A percentile compares a stretch with the other conserved stretches of the same genome.
Conservation (phyloP, 2,329 filamentous ascomycete genomes). For the Dactylellina sp. region DNA sequence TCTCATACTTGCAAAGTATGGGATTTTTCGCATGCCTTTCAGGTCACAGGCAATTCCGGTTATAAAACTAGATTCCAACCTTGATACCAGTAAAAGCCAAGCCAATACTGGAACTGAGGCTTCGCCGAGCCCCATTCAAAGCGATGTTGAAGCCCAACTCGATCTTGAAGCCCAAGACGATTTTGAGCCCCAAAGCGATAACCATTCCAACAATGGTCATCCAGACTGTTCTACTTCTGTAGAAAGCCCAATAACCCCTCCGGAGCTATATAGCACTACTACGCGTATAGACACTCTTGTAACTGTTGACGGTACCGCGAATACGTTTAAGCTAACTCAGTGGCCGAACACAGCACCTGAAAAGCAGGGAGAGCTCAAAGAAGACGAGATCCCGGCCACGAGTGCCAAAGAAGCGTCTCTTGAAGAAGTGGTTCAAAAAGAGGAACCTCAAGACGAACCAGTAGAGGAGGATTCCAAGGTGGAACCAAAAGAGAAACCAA, state of each 20-base stretch:
- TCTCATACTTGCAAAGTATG: background rate
- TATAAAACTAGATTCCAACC: background rate
- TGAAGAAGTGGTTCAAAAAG: background rate
- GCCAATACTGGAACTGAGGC: background rate
- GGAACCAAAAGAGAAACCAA: constrained; percentile 13
- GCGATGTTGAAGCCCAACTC: background rate
- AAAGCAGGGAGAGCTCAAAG: constrained; percentile 2
- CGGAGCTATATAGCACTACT: background rate
- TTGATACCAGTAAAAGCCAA: background rate
- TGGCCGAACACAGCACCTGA: constrained; percentile 13
- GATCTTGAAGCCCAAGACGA: background rate
- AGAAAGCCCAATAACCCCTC: background rate
- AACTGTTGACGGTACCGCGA: background rate
- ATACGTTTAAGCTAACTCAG: constrained; percentile 12
- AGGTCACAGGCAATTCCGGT: background rate
- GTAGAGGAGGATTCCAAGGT: background rate
- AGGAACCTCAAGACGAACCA: constrained; percentile 11
- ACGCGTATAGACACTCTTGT: background rate
- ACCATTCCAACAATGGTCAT: constrained; percentile 50
- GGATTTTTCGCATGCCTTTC: background rate
- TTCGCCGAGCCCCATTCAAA: background rate
- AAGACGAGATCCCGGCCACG: background rate
- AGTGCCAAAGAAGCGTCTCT: background rate
- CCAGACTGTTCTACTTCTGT: background rate
- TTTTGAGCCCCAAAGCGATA: background rate